Base-by-base conservation (phyloP, 2,329 filamentous ascomycete genomes). In the Aphanocladium album region DNA sequence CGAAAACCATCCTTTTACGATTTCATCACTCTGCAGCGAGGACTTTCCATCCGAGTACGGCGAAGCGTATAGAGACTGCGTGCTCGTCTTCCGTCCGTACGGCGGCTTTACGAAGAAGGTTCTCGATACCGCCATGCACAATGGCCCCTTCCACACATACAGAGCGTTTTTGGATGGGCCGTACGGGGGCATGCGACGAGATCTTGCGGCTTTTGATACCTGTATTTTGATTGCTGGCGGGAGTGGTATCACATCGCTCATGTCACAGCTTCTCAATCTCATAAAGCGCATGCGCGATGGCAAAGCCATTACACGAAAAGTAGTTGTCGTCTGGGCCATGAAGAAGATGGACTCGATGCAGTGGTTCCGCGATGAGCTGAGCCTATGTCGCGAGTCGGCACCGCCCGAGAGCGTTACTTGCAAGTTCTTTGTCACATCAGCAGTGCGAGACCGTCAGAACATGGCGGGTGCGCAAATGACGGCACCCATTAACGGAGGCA, bases 241-340 rank as follows among this genome's bases (percentile, higher is more conserved):
- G 47, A 96, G 91, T 66, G 93, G 93, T 27, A 95, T 98, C 70
- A 98, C 95, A 0, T 92, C 93, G 9, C 84, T 97, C 62, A 90
- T 96, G 71, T 96, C 91, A 9, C 92, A 98, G 71, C 80, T 98
- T 2, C 81, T 97, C 23, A 91, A 96, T 66, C 79, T 98, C n/a
- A 96, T 97, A 76, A 97, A 96, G 76, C 87, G 92, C 62, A 96
- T 98, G 89, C 87, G 92, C 62, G 93, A 96, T 70, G 90, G 91
- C 54, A 96, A 96, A 74, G 93, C 93, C 37, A 91, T 96, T 49
- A 97, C 93, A 2, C 91, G 89, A 72, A 90, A 89, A 65, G 89
- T 98, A 5, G 89, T 95, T 17, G 90, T 98, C 1, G 85, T 98
- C n/a, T 98, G 93, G 93, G 87, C 93, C 5, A 79, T 97, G 66